Base-by-base conservation (phyloP, 2,329 filamentous ascomycete genomes). In the Colletotrichum sp. region DNA sequence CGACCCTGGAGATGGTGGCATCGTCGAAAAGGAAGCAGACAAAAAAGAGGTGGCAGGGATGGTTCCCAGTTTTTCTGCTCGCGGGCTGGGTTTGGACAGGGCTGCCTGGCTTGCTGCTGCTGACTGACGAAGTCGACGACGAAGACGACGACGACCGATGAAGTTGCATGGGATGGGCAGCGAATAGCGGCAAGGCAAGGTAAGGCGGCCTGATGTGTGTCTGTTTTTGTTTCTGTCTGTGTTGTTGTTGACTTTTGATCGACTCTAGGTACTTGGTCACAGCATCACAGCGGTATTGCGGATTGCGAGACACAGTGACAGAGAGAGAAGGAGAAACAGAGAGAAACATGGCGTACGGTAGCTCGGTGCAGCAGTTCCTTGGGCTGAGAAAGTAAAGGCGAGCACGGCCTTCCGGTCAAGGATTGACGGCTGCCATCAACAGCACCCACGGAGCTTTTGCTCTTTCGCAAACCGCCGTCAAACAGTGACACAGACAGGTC, bases 31-130 rank as follows among this genome's bases (percentile, higher is more conserved):
- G 19, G 55, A 16, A 60, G 39, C 28, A 36, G 13, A n/a, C 8
- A 57, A 68, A 57, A 74, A 71, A 69, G 44, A 59, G 16, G 66
- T 36, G 44, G 60, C 72, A 74, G 72, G 77, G 78, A 55, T 79
- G 44, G 60, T 78, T 76, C 78, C 78, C 78, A 78, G 78, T 79
- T 79, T 76, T 34, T 70, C 30, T 22, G 52, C 13, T 36, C 12
- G 65, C 52, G 16, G 30, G 36, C 39, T 52, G 48, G 64, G 48
- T 8, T 8, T 22, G 22, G 39, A 67, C 48, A 32, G 48, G 64
- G 64, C 34, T 48, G 25, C 25, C 36, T 55, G 32, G 32, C 36
- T 67, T 15, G 22, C 28, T 22, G 19, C 72, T 44, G 19, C 64
- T 48, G 61, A 34, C 39, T 48, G 52, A 71, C 34, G 22, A 57